Evolutionary conservation across 202 grass and related monocot genomes (phyloP), one percentile per base, ranked within the genome.

Genomic region (Schoenoplectus triqueter): DNA sequence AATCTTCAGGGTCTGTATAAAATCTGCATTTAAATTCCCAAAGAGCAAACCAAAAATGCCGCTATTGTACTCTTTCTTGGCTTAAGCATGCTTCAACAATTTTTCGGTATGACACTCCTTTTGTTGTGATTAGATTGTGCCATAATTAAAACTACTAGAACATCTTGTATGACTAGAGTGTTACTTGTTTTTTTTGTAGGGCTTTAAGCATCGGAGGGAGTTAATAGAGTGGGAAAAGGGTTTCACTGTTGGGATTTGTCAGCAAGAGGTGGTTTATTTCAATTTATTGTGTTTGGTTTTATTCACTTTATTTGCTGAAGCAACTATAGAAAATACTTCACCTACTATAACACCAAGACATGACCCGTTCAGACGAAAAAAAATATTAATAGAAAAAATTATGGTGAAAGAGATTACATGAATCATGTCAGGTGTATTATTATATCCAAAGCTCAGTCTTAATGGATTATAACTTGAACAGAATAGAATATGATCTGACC

Each of bases 1-100:
- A 87, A 90, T 79, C 90, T 57, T 90, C 72, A 83, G 21, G 42
- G 70, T 22, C 42, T 40, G 81, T 69, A 48, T 67, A 69, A 42
- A 59, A 31, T 83, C 59, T 52, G 65, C 65, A 69, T 51, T 69
- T 84, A 57, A 69, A 65, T 84, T 71, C 63, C 9, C 7, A 69
- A 83, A 69, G 64, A 0, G 11, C 9, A 66, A 80, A 61, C 39
- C 62, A 79, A 88, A 87, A 81, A 91, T 71, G 89, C 49, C 64
- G 57, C 64, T 5, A 20, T 67, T 19, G 7, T 9, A 77, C 8
- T 39, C 44, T 41, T 72, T 49, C 59, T 14, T 51, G 18, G 80
- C 61, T 10, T 51, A 67, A 49, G 64, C 7, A 17, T 18, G 5
- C 81, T 54, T 83, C 21, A 18, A 69, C 46, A 54, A 20, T 55